Conservation (phyloP, 2,329 filamentous ascomycete genomes). For the Thelonectria rubi region DNA sequence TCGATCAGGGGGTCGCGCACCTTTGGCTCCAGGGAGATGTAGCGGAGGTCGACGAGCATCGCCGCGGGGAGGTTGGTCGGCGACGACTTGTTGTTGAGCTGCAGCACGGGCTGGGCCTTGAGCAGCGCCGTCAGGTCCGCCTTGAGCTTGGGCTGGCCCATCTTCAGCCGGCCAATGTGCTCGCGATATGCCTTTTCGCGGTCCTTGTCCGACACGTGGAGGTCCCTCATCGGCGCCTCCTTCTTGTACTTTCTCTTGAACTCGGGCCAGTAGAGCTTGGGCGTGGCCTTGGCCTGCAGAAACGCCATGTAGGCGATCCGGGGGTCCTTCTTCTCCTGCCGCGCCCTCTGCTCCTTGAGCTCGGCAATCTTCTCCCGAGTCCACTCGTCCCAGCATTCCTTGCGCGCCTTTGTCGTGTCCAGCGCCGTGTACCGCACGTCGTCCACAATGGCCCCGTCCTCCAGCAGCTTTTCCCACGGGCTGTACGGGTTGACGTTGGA, state of each 20-base stretch:
- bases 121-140: conserved; percentile 74
- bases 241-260: conserved; percentile 92
- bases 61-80: conserved; percentile 67
- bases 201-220: conserved; percentile 76
- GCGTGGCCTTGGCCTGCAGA: conserved; percentile 81
- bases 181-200: conserved; percentile 83
- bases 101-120: conserved; percentile 64
- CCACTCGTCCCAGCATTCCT: conserved; percentile 88
- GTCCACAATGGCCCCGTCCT: conserved; percentile 82
- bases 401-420: conserved; percentile 80
- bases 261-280: conserved; percentile 96
- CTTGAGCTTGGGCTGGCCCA: conserved; percentile 72
- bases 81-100: conserved; percentile 68
- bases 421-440: conserved; percentile 89
- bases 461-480: conserved; percentile 89
- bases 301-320: conserved; percentile 83
- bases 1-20: conserved; percentile 72
- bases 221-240: conserved; percentile 81
- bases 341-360: conserved; percentile 76
- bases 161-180: conserved; percentile 72
- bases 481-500: conserved; percentile 84
- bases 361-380: conserved; percentile 77
- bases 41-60: conserved; percentile 73
- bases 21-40: conserved; percentile 69
- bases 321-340: conserved; percentile 83